phyloP scores from a whole-genome alignment of 352 stramenopile species.

The Pythium scleroteichum region DNA sequence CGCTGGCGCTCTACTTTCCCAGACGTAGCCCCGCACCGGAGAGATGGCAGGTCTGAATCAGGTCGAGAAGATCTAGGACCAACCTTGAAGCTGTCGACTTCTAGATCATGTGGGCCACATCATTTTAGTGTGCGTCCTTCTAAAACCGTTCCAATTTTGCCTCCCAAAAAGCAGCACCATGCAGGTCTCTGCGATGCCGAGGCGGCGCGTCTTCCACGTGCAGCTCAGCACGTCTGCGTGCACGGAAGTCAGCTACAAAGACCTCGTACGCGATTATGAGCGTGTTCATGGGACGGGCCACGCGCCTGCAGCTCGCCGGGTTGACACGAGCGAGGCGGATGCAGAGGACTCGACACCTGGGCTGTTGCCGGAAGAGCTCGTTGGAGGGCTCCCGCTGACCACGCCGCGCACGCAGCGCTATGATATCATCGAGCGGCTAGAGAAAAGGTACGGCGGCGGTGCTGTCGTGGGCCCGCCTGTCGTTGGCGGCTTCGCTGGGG shows the following conservation, averaged over 20 bases:
- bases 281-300: conserved; percentile 1
- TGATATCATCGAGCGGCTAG: conserved; percentile 86
- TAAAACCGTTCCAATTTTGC: conserved; percentile 1
- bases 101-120: background rate
- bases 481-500: background rate
- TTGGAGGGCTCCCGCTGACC: conserved; percentile 5
- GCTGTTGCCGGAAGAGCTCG: conserved; percentile 15
- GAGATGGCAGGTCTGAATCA: too few relatives aligned
- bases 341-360: background rate
- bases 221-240: conserved; percentile 41
- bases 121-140: background rate
- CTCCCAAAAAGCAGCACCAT: background rate
- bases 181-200: background rate
- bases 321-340: background rate
- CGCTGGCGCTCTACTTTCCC: conserved; percentile 49
- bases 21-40: too few relatives aligned
- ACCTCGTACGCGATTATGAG: conserved; percentile 40
- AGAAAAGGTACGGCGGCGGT: conserved; percentile 82
- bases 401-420: conserved; percentile 54
- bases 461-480: conserved; percentile 54
- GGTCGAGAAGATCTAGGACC: too few relatives aligned
- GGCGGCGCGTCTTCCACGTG: conserved; percentile 49
- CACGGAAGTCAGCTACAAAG: conserved; percentile 76
- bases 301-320: background rate
- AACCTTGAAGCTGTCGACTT: too few relatives aligned